Conservation (phyloP, 148 eudicot species). For the Nepenthes mirabilis region DNA sequence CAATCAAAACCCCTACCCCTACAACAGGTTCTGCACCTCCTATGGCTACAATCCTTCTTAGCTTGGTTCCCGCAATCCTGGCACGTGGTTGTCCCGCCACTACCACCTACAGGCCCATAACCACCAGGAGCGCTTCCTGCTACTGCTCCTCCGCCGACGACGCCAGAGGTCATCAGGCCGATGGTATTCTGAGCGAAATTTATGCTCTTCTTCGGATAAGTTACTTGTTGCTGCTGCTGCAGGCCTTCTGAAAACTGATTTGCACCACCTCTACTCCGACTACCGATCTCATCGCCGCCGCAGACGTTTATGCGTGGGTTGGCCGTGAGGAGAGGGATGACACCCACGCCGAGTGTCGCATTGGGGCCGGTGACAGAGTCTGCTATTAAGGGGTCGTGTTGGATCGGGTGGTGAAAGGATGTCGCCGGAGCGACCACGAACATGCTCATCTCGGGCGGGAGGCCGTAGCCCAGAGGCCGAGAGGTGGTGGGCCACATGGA, state of each 20-base stretch:
- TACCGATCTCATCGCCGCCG: slow-evolving; percentile 9
- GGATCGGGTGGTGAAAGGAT: slow-evolving; percentile 26
- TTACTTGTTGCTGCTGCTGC: slow-evolving; percentile 4
- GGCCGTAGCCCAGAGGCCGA: slow-evolving; percentile 23
- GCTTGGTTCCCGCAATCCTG: slow-evolving; percentile 93
- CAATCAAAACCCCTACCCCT: slow-evolving; percentile 83
- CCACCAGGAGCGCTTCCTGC: slow-evolving; percentile 1
- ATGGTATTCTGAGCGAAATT: slow-evolving; percentile 14
- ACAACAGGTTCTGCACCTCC: slow-evolving; percentile 88
- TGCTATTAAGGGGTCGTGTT: slow-evolving; percentile 10
- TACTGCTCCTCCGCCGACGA: slow-evolving; percentile 2
- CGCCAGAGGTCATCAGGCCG: slow-evolving; percentile 7
- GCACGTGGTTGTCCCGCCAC: slow-evolving; percentile 37
- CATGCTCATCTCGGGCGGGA: slow-evolving; percentile 55
- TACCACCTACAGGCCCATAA: slow-evolving; percentile 6
- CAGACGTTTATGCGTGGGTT: slow-evolving; percentile 18
- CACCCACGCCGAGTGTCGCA: slow-evolving; percentile 29
- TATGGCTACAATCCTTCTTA: slow-evolving; percentile 78
- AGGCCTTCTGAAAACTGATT: slow-evolving; percentile 39
- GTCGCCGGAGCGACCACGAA: slow-evolving; percentile 55
- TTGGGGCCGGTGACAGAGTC: slow-evolving; percentile 16
- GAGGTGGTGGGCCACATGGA: slow-evolving; percentile 43
- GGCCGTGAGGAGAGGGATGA: slow-evolving; percentile 57
- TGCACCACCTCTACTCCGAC: slow-evolving; percentile 14
- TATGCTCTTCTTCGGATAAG: slow-evolving; percentile 5